Evolutionary conservation across 2,329 filamentous ascomycete genomes (phyloP), one percentile per base, ranked within the genome.

Genomic region (Neopestalotiopsis sp.): DNA sequence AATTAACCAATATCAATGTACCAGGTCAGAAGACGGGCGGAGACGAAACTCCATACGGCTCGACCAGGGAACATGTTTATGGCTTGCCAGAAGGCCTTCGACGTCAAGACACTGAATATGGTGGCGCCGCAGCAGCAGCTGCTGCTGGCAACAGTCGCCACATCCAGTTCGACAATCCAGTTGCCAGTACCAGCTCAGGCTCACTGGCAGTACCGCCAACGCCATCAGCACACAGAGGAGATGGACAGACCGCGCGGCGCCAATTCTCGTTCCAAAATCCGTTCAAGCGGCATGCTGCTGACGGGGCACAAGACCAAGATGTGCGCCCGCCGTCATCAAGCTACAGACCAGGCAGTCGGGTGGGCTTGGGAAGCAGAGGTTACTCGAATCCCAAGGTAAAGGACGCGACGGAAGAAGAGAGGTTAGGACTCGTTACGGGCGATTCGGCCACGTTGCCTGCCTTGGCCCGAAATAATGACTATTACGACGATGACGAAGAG

Each of bases 231-330:
- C 88, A 88, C 69, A 81, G 59, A 79, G 75, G 71, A 32, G 70
- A 69, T 66, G 70, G 69, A 66, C 72, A 87, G 67, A 83, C 84
- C 38, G 89, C 92, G 12, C 88, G 84, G 72, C 88, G 95, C 70
- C 94, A 97, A 77, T 99, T 98, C 81, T 97, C 93, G 20, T 98
- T 98, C 84, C 92, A 95, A 72, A 94, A 92, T 72, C 90, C 97
- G 66, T 96, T 98, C 80, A 83, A 84, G 70, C 87, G 90, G 64
- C 82, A 85, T 72, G 84, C 84, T 69, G 75, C 76, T 73, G 77
- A 75, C 59, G 71, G 72, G 49, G 45, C 74, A 72, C 71, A 75
- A 63, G 73, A 79, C 66, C 72, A 72, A 69, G 72, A 71, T 57
- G 74, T 73, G 66, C 77, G 60, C 65, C 65, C 69, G 49, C 67